Evolutionary conservation across 345 rosid species (phyloP), one percentile per base, ranked within the genome.

Genomic region (Physaria fendleri): DNA sequence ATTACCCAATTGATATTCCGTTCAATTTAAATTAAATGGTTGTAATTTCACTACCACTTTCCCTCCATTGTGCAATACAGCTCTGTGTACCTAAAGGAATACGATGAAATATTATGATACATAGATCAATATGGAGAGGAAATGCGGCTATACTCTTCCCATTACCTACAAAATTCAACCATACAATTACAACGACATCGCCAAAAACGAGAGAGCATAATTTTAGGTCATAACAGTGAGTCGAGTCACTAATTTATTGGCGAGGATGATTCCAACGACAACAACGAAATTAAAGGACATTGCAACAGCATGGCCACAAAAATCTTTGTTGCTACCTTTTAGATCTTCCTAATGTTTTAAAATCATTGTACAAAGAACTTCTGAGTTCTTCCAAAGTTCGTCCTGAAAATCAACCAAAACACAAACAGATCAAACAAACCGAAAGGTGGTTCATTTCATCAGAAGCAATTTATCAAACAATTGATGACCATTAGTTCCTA

Each of bases 211-310:
- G 1, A 37, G 6, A 15, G n/a, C 15, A 0, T 14, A 10, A 32
- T 30, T 15, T 7, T 2, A 12, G 11, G 15, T 16, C 12, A 6
- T 27, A 3, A 28, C 0, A 22, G 43, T 5, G 27, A 46, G 11
- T 1, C 1, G 3, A 62, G 71, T 25, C 22, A 92, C 97, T 37
- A 83, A 24, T 82, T 93, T 93, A 81, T 93, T 93, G 12, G 84
- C 75, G 53, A 87, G 78, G 63, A 93, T 93, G 66, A 93, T 84
- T 29, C 88, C 87, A 56, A 87, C 93, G 8, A 96, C 82, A 41
- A 89, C 95, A 58, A 85, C 4, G 71, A 93, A 93, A 75, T 93
- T 93, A 78, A 93, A 93, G 23, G 95, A 64, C 94, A 89, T 83
- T 0, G 97, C 97, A 62, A 77, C 79, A 30, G 78, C 72, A 6